Conservation (phyloP, 1,284 basidiomycete genomes). For the Rhizoctonia solani region DNA sequence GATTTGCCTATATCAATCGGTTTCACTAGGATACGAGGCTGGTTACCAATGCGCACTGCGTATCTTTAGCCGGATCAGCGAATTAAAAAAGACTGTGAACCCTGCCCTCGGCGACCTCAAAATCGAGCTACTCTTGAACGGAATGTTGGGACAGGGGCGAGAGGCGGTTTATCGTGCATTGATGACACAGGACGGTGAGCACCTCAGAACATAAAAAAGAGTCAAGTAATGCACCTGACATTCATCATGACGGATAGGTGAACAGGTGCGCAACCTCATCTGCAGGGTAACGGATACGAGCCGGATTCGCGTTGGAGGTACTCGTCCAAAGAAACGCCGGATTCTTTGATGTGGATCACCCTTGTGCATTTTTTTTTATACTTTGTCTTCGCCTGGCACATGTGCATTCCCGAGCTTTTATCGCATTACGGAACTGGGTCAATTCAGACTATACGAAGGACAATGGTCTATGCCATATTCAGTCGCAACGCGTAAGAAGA, state of each 20-base stretch:
- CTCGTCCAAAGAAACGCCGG: conserved; percentile 33
- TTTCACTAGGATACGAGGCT: conserved; percentile 34
- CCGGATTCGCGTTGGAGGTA: conserved; percentile 37
- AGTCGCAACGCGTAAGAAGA: no score
- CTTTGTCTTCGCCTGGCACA: not conserved
- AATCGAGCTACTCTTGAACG: conserved; percentile 35
- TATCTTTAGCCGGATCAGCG: conserved; percentile 31
- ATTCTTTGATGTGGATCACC: conserved; percentile 24
- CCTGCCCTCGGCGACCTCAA: conserved; percentile 7
- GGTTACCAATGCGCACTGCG: conserved; percentile 37
- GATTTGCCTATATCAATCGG: not conserved
- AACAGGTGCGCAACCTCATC: conserved; percentile 34
- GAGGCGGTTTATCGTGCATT: conserved; percentile 36
- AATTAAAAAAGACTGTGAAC: conserved; percentile 12
- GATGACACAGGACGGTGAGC: conserved; percentile 34
- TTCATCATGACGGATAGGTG: conserved; percentile 14
- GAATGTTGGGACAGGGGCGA: conserved; percentile 37
- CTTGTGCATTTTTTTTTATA: not conserved
- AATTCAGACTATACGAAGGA: no score
- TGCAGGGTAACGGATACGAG: conserved; percentile 35
- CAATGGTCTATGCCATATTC: no score
- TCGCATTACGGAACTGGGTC: no score
- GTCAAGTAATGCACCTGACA: not conserved
- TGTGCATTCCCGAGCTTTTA: not conserved
- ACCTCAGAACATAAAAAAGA: not conserved